Evolutionary conservation across 805 yeast species (phyloP).

Genomic region (Saccharomycopsis capsularis): DNA sequence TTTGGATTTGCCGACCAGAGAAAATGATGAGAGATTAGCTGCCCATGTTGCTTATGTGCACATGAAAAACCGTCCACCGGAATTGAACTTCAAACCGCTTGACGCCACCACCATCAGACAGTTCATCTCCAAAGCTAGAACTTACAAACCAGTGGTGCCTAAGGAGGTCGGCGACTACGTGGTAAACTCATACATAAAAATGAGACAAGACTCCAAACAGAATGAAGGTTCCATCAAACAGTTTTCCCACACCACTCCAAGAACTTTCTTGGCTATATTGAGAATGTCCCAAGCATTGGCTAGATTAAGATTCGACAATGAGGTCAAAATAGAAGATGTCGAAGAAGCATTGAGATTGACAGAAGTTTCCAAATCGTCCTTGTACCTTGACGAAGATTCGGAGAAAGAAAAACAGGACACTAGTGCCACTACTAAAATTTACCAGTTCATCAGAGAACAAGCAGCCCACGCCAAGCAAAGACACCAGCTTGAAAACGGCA

Average conservation of each 20-base stretch:
- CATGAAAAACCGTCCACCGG: slow-evolving; percentile 84
- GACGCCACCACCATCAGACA: slow-evolving; percentile 79
- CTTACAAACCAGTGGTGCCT: slow-evolving; percentile 78
- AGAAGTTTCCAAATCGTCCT: slow-evolving; percentile 80
- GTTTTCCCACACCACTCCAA: slow-evolving; percentile 90
- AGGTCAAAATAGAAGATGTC: slow-evolving; percentile 72
- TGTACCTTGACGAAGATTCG: slow-evolving; percentile 47
- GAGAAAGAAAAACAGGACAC: slow-evolving; percentile 50
- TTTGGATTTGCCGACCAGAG: slow-evolving; percentile 76
- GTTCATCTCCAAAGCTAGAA: slow-evolving; percentile 78
- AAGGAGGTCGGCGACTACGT: slow-evolving; percentile 80
- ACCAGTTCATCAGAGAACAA: slow-evolving; percentile 58
- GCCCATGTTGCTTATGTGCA: slow-evolving; percentile 94
- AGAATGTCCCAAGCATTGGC: slow-evolving; percentile 95
- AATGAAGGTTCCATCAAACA: slow-evolving; percentile 70
- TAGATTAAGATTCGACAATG: slow-evolving; percentile 70
- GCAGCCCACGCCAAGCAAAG: slow-evolving; percentile 38
- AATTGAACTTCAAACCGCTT: slow-evolving; percentile 61
- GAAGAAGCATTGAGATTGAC: slow-evolving; percentile 90
- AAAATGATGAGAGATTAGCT: slow-evolving; percentile 79
- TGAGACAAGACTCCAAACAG: slow-evolving; percentile 85
- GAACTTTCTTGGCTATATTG: slow-evolving; percentile 85
- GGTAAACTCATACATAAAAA: slow-evolving; percentile 75
- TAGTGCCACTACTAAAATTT: slow-evolving; percentile 61
- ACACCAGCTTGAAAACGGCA: slow-evolving; percentile 26